Evolutionary conservation across 176 grass and related monocot species (phyloP), one percentile per base, ranked within the genome.

Genomic region (Cymbopogon citratus): DNA sequence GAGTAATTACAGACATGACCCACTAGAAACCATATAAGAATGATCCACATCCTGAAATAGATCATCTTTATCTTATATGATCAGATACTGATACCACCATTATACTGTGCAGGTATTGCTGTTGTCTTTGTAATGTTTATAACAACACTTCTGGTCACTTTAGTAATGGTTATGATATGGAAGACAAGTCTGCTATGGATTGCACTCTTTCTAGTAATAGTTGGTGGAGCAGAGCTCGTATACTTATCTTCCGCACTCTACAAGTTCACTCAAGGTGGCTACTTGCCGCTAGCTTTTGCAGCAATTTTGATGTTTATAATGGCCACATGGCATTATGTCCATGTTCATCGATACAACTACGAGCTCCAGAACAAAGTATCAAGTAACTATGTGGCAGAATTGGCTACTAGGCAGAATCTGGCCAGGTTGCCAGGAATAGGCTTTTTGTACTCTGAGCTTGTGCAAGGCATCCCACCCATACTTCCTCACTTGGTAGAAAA

Each of bases 111-210:
- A 94, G 92, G 92, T 60, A 91, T 94, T 57, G 92, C 77, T 21
- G 92, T 94, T 28, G 87, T 92, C 28, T 89, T 87, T 73, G 92
- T 92, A 34, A 94, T 94, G 89, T 85, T 80, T 67, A 85, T 94
- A 78, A 89, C 89, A 5, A 87, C 92, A 21, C 83, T 84, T 60
- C 63, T 94, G 19, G 69, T 94, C 56, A 92, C 78, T 23, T 74
- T 94, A 33, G 77, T 92, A 60, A 92, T 94, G 92, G 15, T 80
- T 24, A 74, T 92, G 51, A 92, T 94, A 80, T 94, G 89, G 89
- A 89, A 89, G 71, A 85, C 87, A 60, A 85, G 45, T 40, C 62
- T 87, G 13, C 65, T 82, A 26, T 87, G 81, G 70, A 89, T 90
- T 27, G 63, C 73, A 54, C 56, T 91, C 38, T 89, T 89, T 82